A percentile compares a stretch with the other conserved stretches of the same genome.
These are phyloP conservation scores for Globisporangium perplexum DNA, from an alignment of 352 stramenopile species.

Conservation along the genomic window DNA sequence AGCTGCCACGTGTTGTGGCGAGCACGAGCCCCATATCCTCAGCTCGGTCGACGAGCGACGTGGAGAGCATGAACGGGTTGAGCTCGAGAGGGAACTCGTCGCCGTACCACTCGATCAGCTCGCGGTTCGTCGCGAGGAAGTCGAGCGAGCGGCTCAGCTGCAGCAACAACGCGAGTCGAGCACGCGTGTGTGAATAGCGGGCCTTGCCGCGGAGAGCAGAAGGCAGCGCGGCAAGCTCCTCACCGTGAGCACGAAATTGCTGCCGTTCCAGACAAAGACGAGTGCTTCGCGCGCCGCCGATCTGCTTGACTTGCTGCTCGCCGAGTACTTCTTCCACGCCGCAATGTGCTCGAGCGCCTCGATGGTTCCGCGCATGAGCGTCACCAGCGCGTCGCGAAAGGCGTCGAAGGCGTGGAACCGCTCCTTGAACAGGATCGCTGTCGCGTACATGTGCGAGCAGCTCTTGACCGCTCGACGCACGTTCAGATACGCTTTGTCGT, in stretches of 20 bases:
- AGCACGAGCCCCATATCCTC: slow-evolving; percentile 27
- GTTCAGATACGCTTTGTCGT: slow-evolving; percentile 27
- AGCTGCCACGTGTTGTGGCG: neutral
- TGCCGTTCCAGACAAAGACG: slow-evolving; percentile 53
- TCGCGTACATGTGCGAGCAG: slow-evolving; percentile 29
- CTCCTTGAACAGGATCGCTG: slow-evolving; percentile 40
- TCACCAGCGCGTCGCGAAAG: slow-evolving; percentile 25
- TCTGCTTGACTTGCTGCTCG: neutral
- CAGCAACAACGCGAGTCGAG: neutral
- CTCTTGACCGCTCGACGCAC: slow-evolving; percentile 11
- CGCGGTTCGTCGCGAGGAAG: slow-evolving; percentile 22
- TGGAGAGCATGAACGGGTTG: slow-evolving; percentile 57
- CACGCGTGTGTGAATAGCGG: neutral
- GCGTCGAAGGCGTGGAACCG: slow-evolving; percentile 61
- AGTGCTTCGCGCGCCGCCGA: neutral
- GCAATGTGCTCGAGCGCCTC: slow-evolving; percentile 32
- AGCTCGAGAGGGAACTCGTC: slow-evolving; percentile 65
- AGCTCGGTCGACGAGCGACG: slow-evolving; percentile 43
- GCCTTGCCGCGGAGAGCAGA: neutral
- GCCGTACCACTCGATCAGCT: slow-evolving; percentile 61
- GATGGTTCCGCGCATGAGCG: slow-evolving; percentile 24
- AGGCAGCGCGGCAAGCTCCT: neutral
- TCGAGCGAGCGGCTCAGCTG: slow-evolving; percentile 52
- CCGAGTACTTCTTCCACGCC: slow-evolving; percentile 19
- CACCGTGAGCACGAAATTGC: slow-evolving; percentile 39